Evolutionary conservation across 163 green algal genomes (phyloP), one percentile per base, ranked within the genome.

Genomic region (Scenedesmus sp.): DNA sequence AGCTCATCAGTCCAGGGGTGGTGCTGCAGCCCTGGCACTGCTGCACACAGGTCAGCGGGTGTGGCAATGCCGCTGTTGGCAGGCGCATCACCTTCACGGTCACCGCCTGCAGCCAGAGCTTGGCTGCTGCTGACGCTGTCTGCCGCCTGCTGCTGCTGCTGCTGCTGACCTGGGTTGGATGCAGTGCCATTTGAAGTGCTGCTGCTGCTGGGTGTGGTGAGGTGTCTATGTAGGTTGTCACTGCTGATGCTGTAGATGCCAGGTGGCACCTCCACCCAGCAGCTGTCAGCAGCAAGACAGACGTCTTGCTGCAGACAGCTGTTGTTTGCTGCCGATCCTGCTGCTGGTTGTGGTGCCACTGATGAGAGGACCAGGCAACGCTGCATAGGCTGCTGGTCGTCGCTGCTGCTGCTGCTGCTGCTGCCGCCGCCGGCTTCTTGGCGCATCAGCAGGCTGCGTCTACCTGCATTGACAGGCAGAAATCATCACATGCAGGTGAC

Each of bases 361-460:
- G 89, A 92, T 52, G 81, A 66, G n/a, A 92, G 89, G 0, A 89
- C 64, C 20, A 92, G 23, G 66, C 89, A 82, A 2, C 9, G 60
- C 84, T 56, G 83, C 57, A 55, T 13, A 18, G 23, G 3, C 26
- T 56, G 13, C 77, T 84, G 74, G 46, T n/a, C 13, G 3, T 8
- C 59, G 46, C 62, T n/a, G 34, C 79, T 46, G 15, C 81, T 83
- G 66, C 54, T 18, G 20, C 23, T 9, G 66, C 62, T 4, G n/a
- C 86, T 57, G 82, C 59, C 46, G 82, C 54, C 46, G 87, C 85
- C 64, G 54, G 67, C 70, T 56, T 64, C 77, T 70, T 66, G 59
- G 23, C 97, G 95, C 20, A 95, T n/a, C 70, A 98, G 90, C 90
- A 98, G 91, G 93, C 96, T 98, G 73, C 95, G 92, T 4, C 93